Base-by-base conservation (phyloP, 2,329 filamentous ascomycete species). In the Xylaria hypoxylon region DNA sequence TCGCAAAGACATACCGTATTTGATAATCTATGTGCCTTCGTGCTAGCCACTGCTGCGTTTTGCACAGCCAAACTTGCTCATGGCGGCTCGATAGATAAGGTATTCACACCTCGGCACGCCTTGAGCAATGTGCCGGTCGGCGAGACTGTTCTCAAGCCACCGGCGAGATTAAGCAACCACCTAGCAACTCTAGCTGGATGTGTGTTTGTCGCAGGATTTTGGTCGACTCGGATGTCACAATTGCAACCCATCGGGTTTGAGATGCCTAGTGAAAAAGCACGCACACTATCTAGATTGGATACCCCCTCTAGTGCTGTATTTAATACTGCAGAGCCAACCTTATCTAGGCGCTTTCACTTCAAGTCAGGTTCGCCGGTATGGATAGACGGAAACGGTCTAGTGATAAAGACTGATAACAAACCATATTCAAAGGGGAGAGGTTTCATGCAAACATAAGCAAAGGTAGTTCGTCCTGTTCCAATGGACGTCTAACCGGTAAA, bases 1-100 rank as follows among this genome's bases (percentile, higher is more conserved):
- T 50, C 59, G 64, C 59, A 35, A 66, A 51, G 17, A 63, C 59
- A 15, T 63, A 51, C 64, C 59, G n/a, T 7, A 31, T 66, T 28
- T 35, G 48, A 42, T 35, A 42, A 19, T 15, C 13, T 4, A 24
- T 26, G 52, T 53, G 11, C 44, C 58, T 58, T 33, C 33, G n/a
- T 33, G 24, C 48, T 33, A 60, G n/a, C 45, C 26, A 45, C 48
- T 45, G 22, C 19, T 44, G 35, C 44, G 22, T 51, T 35, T 13
- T 24, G 22, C 44, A 19, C 31, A 26, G 33, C 56, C 51, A 19
- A 24, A 26, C 42, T 51, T 26, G 7, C 3, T 24, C 45, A 40
- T 38, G 17, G 35, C 31, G n/a, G 33, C 17, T 55, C 10, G 19
- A 35, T 7, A 26, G 45, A 40, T 47, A n/a, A 45, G 58, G 35